A percentile compares a stretch with the other conserved stretches of the same genome.
Conservation (phyloP, 306 rosid genomes). For the Begonia loranthoides region DNA sequence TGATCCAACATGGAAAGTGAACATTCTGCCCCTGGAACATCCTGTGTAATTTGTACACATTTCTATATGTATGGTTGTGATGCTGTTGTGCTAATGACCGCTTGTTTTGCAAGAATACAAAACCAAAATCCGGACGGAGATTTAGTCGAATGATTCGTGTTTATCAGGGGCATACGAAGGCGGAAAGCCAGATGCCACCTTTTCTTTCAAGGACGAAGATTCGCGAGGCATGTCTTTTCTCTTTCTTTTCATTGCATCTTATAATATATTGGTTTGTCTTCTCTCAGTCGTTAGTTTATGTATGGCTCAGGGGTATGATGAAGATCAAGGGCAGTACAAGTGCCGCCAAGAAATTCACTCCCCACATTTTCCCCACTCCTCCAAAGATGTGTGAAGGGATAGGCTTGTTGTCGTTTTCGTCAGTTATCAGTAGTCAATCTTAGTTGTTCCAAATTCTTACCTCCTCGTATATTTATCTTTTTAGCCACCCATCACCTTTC, state of each 20-base stretch:
- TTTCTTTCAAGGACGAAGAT: conserved; percentile 83
- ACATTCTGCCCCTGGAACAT: too few relatives aligned
- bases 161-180: conserved; percentile 62
- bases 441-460: conserved; percentile 19
- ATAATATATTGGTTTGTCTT: neutral
- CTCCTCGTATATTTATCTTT: too few relatives aligned
- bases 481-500: too few relatives aligned
- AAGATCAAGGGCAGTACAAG: conserved; percentile 79
- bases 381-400: conserved; percentile 70
- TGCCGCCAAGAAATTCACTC: conserved; percentile 88
- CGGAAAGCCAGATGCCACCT: conserved; percentile 82
- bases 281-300: conserved; percentile 2
- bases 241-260: conserved; percentile 6
- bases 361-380: conserved; percentile 89
- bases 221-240: conserved; percentile 37
- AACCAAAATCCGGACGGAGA: too few relatives aligned
- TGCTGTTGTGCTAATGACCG: too few relatives aligned
- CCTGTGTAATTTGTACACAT: too few relatives aligned
- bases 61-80: too few relatives aligned
- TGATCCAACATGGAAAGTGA: too few relatives aligned
- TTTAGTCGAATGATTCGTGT: too few relatives aligned
- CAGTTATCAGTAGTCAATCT: too few relatives aligned
- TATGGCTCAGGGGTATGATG: conserved; percentile 59
- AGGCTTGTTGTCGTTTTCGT: conserved; percentile 3
- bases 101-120: too few relatives aligned